Base-by-base conservation (phyloP, 371 early-diverging fungal species). In the Coemansia sp. region DNA sequence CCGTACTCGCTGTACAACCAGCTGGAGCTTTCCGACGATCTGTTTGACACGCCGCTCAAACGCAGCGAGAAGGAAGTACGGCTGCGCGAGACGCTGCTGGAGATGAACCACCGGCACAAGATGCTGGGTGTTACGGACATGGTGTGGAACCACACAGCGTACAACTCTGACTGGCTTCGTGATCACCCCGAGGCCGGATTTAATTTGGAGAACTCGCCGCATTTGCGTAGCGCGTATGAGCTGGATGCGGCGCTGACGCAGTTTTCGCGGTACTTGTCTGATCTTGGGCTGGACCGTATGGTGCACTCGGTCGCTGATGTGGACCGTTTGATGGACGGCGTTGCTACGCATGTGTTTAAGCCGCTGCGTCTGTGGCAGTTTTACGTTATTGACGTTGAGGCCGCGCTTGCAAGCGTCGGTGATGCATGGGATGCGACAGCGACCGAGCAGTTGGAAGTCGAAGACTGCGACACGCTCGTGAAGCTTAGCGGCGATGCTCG, bases 121-220 rank as follows among this genome's bases (percentile, higher is more conserved):
- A 86, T 95, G 33, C 77, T 97, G 42, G 86, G 89, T 61, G 79
- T 93, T 53, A 93, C 94, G 14, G 99, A 98, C 79, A 89, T 98
- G 62, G 99, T 98, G 2, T 97, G 95, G 95, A 98, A 98, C 82
- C 99, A 98, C 75, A 97, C 97, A 6, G 93, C 97, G 28, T 85
- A 88, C 80, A 91, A 96, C 74, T 91, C 92, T 11, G 82, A 75
- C 5, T 98, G 96, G 92, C 86, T 98, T 26, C 81, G 88, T 67
- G 88, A 93, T 30, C 97, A 97, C 78, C 99, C 99, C 3, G 97
- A 97, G 80, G 93, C 96, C 60, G 95, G 97, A 5, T 98, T 96
- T 78, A 98, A 96, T 65, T 80, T 98, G 48, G 82, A 89, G 60
- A 98, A 94, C 65, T 91, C 96, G 3, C 99, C 99, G 39, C 95